Evolutionary conservation across 768 basidiomycete species (phyloP).

Genomic region (Phaeotremella fagi): DNA sequence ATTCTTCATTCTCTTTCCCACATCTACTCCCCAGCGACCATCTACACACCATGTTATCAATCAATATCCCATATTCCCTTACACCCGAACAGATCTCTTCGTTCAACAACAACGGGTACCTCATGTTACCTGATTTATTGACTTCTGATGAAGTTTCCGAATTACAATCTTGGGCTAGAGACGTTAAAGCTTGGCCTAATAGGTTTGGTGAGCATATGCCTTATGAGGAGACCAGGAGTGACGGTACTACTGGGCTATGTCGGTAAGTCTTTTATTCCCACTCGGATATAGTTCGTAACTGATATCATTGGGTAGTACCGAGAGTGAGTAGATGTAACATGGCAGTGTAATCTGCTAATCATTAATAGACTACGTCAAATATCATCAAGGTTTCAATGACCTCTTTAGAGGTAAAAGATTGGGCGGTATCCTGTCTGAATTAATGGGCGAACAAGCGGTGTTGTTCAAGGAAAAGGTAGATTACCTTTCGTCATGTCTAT

Average conservation of each 20-base stretch:
- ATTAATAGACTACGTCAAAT: constrained; percentile 10
- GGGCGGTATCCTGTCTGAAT: constrained; percentile 3
- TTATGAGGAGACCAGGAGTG: constrained; percentile 3
- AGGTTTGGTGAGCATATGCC: constrained; percentile 9
- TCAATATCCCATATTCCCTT: constrained; percentile 5
- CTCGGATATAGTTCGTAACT: no score
- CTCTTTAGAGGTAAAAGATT: constrained; percentile 6
- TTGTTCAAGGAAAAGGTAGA: constrained; percentile 11
- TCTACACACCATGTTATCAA: background rate
- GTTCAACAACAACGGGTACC: constrained; percentile 6
- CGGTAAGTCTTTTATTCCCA: no score
- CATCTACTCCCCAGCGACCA: no score
- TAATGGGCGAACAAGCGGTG: constrained; percentile 9
- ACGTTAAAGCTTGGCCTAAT: constrained; percentile 10
- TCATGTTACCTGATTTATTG: constrained; percentile 45
- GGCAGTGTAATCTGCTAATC: no score
- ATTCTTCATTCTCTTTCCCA: background rate
- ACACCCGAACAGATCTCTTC: background rate
- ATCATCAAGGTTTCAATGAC: constrained; percentile 6
- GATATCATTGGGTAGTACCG: no score
- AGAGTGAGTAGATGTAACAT: no score
- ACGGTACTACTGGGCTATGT: constrained; percentile 6
- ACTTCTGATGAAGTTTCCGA: constrained; percentile 54
- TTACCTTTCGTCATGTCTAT: background rate
- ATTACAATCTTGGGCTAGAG: constrained; percentile 4